Base-by-base conservation (phyloP, 495 filamentous ascomycete genomes). In the Acidomyces sp. region DNA sequence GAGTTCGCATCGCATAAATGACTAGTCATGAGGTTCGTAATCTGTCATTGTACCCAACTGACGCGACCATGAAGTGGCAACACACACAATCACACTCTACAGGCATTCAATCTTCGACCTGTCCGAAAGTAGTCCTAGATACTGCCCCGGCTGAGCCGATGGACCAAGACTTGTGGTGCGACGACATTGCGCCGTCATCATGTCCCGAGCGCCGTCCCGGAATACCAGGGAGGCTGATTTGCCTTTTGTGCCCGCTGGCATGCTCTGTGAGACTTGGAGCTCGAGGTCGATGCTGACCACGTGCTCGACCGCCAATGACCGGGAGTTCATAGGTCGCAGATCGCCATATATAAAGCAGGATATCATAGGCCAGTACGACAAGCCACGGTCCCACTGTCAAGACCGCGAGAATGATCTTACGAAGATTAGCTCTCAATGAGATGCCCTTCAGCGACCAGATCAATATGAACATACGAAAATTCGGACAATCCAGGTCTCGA, bases 361-460 rank as follows among this genome's bases (percentile, higher is more conserved):
- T 55, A 49, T 86, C 81, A 59, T 83, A 81, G 38, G 80, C 34
- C 37, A 86, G 55, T 23, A 84, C 56, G 0, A 72, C 54, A 1
- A 69, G 53, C 77, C 80, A 85, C 3, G 81, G 81, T 10, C 69
- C 65, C 40, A 85, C 74, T 4, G 70, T 75, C 19, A 82, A 49
- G 22, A 76, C 49, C 20, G 69, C 77, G 35, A 83, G 67, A 34
- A 85, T 47, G 12, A 84, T 52, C 80, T 84, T 7, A 7, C n/a
- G n/a, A n/a, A n/a, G n/a, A n/a, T n/a, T n/a, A n/a, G n/a, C n/a
- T n/a, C n/a, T n/a, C n/a, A n/a, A n/a, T n/a, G n/a, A n/a, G n/a
- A n/a, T n/a, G n/a, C n/a, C n/a, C n/a, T n/a, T 81, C n/a, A n/a
- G n/a, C n/a, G n/a, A n/a, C n/a, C n/a, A n/a, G n/a, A n/a, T n/a